phyloP scores from a whole-genome alignment of 257 asterid species.

The Eucommia ulmoides region DNA sequence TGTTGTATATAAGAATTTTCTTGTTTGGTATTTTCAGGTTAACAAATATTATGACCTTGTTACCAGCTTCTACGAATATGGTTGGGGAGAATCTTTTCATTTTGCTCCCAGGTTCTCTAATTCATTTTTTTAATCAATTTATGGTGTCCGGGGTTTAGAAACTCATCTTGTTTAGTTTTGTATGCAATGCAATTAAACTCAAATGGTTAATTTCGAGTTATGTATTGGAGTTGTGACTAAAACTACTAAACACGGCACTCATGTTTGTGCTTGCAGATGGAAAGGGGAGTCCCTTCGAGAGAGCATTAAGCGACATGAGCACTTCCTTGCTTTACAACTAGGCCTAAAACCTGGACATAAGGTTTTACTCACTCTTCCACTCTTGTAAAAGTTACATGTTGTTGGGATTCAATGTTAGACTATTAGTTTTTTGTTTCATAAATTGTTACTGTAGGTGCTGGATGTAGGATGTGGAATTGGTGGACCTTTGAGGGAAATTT shows the following conservation, averaged over 20 bases:
- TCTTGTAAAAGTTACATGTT: no score
- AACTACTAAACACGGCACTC: background rate
- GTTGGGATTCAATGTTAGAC: no score
- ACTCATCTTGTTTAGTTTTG: background rate
- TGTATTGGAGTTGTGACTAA: background rate
- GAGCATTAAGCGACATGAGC: slow-evolving; percentile 12
- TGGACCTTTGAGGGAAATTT: slow-evolving; percentile 12
- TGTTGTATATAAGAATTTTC: no score
- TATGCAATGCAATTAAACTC: background rate
- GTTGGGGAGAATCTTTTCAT: slow-evolving; percentile 17
- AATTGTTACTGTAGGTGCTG: slow-evolving; percentile 4
- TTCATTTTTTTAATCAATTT: background rate
- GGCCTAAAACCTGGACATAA: slow-evolving; percentile 9
- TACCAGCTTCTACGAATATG: slow-evolving; percentile 11
- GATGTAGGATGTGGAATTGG: slow-evolving; percentile 18
- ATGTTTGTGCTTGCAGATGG: slow-evolving; percentile 6
- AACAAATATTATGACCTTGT: slow-evolving; percentile 13
- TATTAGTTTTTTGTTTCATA: background rate
- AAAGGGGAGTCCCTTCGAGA: slow-evolving; percentile 13
- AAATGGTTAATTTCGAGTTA: background rate
- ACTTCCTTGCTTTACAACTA: slow-evolving; percentile 12
- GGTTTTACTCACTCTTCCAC: slow-evolving; percentile 1
- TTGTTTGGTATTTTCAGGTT: slow-evolving; percentile 8
- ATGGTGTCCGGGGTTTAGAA: background rate
- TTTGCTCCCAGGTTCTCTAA: slow-evolving; percentile 10